Percentiles rank a stretch among this genome's conserved stretches.
Conservation (phyloP, 805 yeast species). For the Kuraishia piskuri region DNA sequence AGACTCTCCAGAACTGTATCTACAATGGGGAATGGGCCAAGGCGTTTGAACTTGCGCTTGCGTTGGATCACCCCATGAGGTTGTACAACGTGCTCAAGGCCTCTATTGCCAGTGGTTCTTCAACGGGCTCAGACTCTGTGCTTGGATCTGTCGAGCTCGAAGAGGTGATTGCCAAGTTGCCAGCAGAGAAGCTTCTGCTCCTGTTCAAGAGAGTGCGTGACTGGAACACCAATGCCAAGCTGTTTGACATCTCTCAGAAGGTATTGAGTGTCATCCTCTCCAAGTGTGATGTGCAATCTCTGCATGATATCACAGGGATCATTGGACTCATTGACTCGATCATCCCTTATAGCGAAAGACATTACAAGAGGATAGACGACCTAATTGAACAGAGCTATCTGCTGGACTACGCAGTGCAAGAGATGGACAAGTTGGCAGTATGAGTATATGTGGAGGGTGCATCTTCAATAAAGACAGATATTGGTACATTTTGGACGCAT, state of each 20-base stretch:
- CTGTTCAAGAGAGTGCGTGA: constrained; percentile 76
- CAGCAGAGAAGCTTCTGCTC: constrained; percentile 46
- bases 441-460: not conserved
- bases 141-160: constrained; percentile 59
- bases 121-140: constrained; percentile 33
- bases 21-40: constrained; percentile 72
- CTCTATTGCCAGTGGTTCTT: constrained; percentile 39
- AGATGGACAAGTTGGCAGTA: constrained; percentile 44
- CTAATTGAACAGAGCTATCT: constrained; percentile 79
- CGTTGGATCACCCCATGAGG: constrained; percentile 85
- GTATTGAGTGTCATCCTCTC: constrained; percentile 57
- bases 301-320: constrained; percentile 61
- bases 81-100: constrained; percentile 68
- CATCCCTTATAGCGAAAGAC: constrained; percentile 85
- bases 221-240: constrained; percentile 88
- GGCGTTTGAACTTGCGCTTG: constrained; percentile 80
- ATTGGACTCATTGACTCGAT: constrained; percentile 64
- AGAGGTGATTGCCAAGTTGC: constrained; percentile 46
- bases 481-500: too few species aligned
- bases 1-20: constrained; percentile 69
- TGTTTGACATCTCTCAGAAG: constrained; percentile 75
- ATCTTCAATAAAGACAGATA: too few species aligned
- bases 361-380: constrained; percentile 65
- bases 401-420: constrained; percentile 74
- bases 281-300: constrained; percentile 41